A percentile compares a stretch with the other conserved stretches of the same genome.
These are phyloP conservation scores for Hymenoscyphus linearis DNA, from an alignment of 2,329 filamentous ascomycete genomes.

Conservation along the genomic window DNA sequence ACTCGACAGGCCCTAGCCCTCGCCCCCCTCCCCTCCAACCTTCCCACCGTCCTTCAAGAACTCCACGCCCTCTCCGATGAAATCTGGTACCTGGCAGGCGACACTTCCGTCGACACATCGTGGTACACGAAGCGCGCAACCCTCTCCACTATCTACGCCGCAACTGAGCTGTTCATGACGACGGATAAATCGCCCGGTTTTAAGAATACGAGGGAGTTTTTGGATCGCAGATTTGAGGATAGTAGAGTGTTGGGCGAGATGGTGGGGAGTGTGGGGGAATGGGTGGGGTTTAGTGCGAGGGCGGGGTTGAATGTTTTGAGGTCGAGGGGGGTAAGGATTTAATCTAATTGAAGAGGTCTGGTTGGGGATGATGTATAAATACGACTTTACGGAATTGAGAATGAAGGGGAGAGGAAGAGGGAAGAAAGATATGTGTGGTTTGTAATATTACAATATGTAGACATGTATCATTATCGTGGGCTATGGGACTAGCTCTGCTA, in stretches of 20 bases:
- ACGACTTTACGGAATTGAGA: background rate
- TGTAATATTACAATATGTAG: background rate
- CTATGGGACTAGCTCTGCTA: background rate
- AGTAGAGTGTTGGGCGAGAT: constrained; percentile 56
- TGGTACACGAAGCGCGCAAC: constrained; percentile 78
- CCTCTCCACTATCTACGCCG: constrained; percentile 64
- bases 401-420: background rate
- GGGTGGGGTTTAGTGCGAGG: constrained; percentile 74
- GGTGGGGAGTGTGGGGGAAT: constrained; percentile 62
- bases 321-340: constrained; percentile 78
- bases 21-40: constrained; percentile 79
- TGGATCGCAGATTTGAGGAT: constrained; percentile 66
- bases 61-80: constrained; percentile 82
- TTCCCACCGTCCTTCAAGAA: constrained; percentile 71
- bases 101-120: constrained; percentile 71
- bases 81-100: constrained; percentile 82
- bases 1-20: constrained; percentile 63
- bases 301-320: constrained; percentile 76
- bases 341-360: background rate
- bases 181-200: constrained; percentile 74
- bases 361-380: background rate
- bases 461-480: background rate
- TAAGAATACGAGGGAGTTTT: constrained; percentile 71
- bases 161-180: constrained; percentile 89
- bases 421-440: background rate